These are phyloP conservation scores for Leptodermis oblonga DNA, from an alignment of 257 asterid genomes.

Conservation along the genomic window DNA sequence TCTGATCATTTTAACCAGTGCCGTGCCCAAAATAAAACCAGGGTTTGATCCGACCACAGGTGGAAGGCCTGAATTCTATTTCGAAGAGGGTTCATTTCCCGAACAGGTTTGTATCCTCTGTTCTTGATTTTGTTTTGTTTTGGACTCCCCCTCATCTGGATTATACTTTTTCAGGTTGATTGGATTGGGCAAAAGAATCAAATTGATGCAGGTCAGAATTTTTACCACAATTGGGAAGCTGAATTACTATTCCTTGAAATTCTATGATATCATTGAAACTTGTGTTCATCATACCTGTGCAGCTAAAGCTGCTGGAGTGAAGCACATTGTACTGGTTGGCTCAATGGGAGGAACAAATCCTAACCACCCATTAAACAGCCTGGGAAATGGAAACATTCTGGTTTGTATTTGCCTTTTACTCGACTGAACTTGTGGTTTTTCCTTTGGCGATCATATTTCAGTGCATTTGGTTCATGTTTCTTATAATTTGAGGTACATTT, in stretches of 20 bases:
- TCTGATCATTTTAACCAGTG: slow-evolving; percentile 86
- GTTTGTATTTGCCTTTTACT: slow-evolving; percentile 28
- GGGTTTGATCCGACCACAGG: slow-evolving; percentile 81
- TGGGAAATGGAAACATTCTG: slow-evolving; percentile 93
- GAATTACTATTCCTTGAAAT: not conserved
- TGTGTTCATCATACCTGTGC: slow-evolving; percentile 22
- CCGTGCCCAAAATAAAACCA: slow-evolving; percentile 90
- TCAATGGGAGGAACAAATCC: slow-evolving; percentile 93
- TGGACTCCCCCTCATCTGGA: slow-evolving; percentile 7
- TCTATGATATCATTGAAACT: not conserved
- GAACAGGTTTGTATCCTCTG: slow-evolving; percentile 53
- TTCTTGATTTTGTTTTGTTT: not conserved
- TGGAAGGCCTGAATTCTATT: slow-evolving; percentile 83
- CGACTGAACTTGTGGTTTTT: not conserved
- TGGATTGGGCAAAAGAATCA: slow-evolving; percentile 98
- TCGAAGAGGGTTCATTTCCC: slow-evolving; percentile 77
- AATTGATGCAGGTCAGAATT: slow-evolving; percentile 70
- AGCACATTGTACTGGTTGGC: slow-evolving; percentile 89
- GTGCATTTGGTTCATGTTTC: not conserved
- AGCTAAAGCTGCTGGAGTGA: slow-evolving; percentile 97
- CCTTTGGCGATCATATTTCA: not conserved
- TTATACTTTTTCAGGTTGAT: slow-evolving; percentile 56
- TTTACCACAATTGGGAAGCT: slow-evolving; percentile 2
- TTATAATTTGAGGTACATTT: not conserved
- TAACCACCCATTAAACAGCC: slow-evolving; percentile 70